phyloP scores from a whole-genome alignment of 2,329 filamentous ascomycete genomes.

The Neonectria punicea region DNA sequence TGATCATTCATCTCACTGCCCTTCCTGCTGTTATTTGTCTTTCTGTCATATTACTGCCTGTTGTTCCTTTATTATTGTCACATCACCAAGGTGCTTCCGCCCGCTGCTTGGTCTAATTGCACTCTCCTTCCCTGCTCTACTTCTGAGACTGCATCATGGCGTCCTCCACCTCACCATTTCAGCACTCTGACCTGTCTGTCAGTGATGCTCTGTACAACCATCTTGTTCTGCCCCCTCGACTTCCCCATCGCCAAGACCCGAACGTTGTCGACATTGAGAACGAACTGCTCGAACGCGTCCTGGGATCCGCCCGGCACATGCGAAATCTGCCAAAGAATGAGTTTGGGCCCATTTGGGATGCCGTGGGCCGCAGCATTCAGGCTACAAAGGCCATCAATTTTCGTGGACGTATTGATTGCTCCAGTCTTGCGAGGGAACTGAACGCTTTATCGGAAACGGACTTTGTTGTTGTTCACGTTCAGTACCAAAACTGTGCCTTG shows the following conservation, averaged over 20 bases:
- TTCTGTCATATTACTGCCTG: background rate
- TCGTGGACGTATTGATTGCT: constrained; percentile 31
- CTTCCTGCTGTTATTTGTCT: background rate
- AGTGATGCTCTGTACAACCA: constrained; percentile 39
- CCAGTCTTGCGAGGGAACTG: constrained; percentile 31
- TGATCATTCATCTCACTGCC: background rate
- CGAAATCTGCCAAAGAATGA: constrained; percentile 29
- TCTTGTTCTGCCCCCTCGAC: constrained; percentile 35
- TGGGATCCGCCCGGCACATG: constrained; percentile 30
- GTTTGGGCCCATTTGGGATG: constrained; percentile 27
- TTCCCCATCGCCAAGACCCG: constrained; percentile 36
- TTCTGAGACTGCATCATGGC: background rate
- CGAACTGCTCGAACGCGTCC: constrained; percentile 25
- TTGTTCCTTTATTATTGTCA: background rate
- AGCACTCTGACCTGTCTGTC: constrained; percentile 21
- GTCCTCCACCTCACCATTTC: background rate
- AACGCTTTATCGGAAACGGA: constrained; percentile 25
- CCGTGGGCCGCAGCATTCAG: constrained; percentile 31
- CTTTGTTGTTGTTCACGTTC: constrained; percentile 34
- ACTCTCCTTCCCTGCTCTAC: background rate
- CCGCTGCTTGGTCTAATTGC: background rate
- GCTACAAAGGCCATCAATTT: constrained; percentile 33
- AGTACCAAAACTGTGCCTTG: constrained; percentile 47
- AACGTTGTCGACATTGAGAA: constrained; percentile 29
- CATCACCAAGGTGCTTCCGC: background rate